Evolutionary conservation across 805 yeast genomes (phyloP), one percentile per base, ranked within the genome.

Genomic region (Wickerhamiella spandovensis): DNA sequence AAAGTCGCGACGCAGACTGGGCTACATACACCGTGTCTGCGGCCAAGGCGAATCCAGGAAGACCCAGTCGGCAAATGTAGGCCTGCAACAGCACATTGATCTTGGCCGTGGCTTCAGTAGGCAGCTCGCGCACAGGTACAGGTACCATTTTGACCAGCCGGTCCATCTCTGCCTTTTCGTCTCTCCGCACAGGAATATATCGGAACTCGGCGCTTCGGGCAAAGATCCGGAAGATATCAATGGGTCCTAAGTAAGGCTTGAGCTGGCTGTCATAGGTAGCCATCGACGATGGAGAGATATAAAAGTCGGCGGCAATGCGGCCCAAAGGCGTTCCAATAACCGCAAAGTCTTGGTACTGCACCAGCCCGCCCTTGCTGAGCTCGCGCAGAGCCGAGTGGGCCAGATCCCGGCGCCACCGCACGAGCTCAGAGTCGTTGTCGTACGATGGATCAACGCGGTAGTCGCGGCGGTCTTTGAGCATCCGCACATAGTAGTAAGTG

Each of bases 21-120:
- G 92, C 84, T 41, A 92, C 78, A 62, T 85, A 92, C 2, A 86
- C 73, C 95, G 89, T 87, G 68, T 92, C 99, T 0, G 95, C 79
- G 74, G 83, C 79, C 53, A 94, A 67, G 0, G 97, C 96, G 68
- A 86, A 85, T 0, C 97, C 97, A 0, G 84, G 92, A 17, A 92
- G 69, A 9, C 72, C 68, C 22, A 89, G 68, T 37, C 81, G 67
- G 1, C 96, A 84, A n/a, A 92, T 84, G 59, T 84, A 87, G 0
- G 95, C 77, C 61, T 92, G 98, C 12, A 92, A 67, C 37, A 92
- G 65, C 7, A 87, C 77, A 56, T 81, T 87, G 20, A 85, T 76
- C 63, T 92, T 92, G 0, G 95, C 83, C 17, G 77, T 63, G 0
- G 89, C 81, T 52, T 86, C 90, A 44, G 74, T 78, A 0, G 80